Evolutionary conservation across 2,329 filamentous ascomycete species (phyloP), one percentile per base, ranked within the genome.

Genomic region (Epichloe amarillans): DNA sequence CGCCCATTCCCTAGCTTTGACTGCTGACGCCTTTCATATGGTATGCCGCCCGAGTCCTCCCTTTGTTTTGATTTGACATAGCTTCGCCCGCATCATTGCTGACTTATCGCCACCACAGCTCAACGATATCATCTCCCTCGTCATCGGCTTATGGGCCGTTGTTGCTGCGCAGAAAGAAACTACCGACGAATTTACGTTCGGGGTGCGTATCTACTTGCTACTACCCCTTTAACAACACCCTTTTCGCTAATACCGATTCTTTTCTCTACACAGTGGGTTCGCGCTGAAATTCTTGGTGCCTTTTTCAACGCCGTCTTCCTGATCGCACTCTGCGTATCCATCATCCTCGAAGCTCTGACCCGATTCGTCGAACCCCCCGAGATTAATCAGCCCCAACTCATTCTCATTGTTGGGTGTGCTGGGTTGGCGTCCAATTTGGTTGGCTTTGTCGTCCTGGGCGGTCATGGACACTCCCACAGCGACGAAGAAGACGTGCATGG

Each of bases 11-110:
- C 79, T 98, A 59, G 93, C 93, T 38, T 78, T 98, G 53, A 89
- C 94, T 64, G 93, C 93, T 50, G 93, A 98, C 72, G 89, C 93
- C 53, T 98, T 98, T 68, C 93, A 98, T 71, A 98, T 98, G 93
- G 86, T 88, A 64, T 60, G 47, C 48, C 39, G 46, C 44, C 51
- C 52, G 3, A 17, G 14, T 5, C 39, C 11, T 41, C 10, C 14
- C 42, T 38, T 17, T 5, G 35, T 3, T 21, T n/a, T 41, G n/a
- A 21, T 35, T 19, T 19, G 37, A 42, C 36, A 14, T n/a, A 26
- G 21, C 17, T 46, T 36, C 17, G 7, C 23, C 14, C 14, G 11
- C 4, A 44, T 19, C 33, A 48, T 41, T 46, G 37, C 56, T 44
- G 26, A 46, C 42, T 33, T n/a, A n/a, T 47, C 21, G 19, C 21